Evolutionary conservation across 192 early-diverging fungal species (phyloP).

Genomic region (Umbelopsis sp.): DNA sequence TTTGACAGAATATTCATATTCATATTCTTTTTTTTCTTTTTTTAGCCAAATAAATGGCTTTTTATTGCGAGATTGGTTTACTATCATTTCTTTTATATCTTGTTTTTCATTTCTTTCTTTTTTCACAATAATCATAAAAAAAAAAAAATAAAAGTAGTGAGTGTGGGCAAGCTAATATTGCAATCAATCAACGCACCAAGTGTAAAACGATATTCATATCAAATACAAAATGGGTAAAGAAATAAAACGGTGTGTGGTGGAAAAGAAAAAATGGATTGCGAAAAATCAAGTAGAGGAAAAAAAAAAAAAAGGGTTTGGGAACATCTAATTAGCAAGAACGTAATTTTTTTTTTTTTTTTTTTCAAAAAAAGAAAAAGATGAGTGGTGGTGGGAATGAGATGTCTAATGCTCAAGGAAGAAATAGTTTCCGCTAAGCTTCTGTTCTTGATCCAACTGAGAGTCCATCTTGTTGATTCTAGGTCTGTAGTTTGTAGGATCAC

Average conservation of each 20-base stretch:
- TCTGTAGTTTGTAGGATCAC: slow-evolving; percentile 96
- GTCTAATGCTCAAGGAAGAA: slow-evolving; percentile 51
- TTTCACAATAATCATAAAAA: neutral
- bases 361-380: neutral
- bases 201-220: slow-evolving; percentile 1
- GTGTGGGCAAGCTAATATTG: neutral
- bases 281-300: neutral
- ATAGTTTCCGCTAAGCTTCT: slow-evolving; percentile 73
- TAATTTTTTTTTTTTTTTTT: neutral
- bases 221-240: slow-evolving; percentile 8
- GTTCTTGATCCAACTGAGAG: slow-evolving; percentile 94
- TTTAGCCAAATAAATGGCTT: neutral
- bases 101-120: too few species aligned
- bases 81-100: too few species aligned
- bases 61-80: too few species aligned
- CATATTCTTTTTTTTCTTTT: neutral
- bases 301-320: neutral
- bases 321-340: slow-evolving; percentile 4
- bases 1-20: neutral
- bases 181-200: neutral
- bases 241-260: neutral
- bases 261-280: neutral
- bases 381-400: neutral
- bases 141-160: neutral
- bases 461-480: slow-evolving; percentile 97